Percentiles rank a stretch among this genome's conserved stretches.
Conservation (phyloP, 2,329 filamentous ascomycete genomes). For the Monilinia vaccinii-corymbosi region DNA sequence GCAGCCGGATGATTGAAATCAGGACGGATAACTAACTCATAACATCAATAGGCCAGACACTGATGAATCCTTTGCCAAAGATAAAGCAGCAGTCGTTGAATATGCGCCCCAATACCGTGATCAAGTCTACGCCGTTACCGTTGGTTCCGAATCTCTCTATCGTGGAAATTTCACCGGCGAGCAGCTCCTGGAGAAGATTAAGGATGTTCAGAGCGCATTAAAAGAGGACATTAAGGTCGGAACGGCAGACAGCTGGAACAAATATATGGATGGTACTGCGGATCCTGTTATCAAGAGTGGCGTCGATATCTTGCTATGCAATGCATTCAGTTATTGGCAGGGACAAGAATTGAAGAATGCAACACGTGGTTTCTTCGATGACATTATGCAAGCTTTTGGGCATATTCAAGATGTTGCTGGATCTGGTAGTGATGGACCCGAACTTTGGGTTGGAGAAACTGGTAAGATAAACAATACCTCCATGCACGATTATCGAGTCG, state of each 20-base stretch:
- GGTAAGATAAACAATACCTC: slow-evolving; percentile 26
- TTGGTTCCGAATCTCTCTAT: slow-evolving; percentile 64
- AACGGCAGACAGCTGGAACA: slow-evolving; percentile 67
- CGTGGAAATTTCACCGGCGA: slow-evolving; percentile 55
- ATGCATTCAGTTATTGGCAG: slow-evolving; percentile 69
- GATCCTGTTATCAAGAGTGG: slow-evolving; percentile 50
- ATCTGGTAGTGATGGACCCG: slow-evolving; percentile 41
- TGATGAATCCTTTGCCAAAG: slow-evolving; percentile 50
- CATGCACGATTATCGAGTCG: neutral
- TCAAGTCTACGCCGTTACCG: slow-evolving; percentile 58
- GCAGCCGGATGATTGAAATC: neutral
- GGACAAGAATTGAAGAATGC: slow-evolving; percentile 45
- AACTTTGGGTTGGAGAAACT: slow-evolving; percentile 63
- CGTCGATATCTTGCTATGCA: slow-evolving; percentile 51
- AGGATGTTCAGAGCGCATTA: slow-evolving; percentile 47
- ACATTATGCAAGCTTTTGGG: slow-evolving; percentile 53
- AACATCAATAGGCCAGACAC: slow-evolving; percentile 46
- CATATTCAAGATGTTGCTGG: slow-evolving; percentile 53
- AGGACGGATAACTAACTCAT: neutral
- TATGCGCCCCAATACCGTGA: slow-evolving; percentile 42
- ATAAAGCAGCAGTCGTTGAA: slow-evolving; percentile 48
- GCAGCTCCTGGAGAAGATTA: slow-evolving; percentile 51
- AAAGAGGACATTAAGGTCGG: slow-evolving; percentile 48
- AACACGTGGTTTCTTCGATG: slow-evolving; percentile 55
- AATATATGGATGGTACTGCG: slow-evolving; percentile 58